Evolutionary conservation across 768 basidiomycete species (phyloP).

Genomic region (Kondoa malvinella): DNA sequence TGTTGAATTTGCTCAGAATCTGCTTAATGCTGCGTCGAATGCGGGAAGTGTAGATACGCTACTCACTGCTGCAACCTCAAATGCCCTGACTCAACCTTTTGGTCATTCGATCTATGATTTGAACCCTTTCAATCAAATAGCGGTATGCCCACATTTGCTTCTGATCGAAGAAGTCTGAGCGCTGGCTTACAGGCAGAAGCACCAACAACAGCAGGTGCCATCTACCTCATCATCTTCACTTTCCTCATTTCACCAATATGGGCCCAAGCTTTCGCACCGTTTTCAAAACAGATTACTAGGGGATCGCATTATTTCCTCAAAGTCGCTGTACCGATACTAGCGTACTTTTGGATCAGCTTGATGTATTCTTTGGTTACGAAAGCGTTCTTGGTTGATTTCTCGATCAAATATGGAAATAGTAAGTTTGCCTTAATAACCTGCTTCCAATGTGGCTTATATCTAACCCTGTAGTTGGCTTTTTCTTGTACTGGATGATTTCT

Average conservation of each 20-base stretch:
- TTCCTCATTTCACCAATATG: constrained; percentile 29
- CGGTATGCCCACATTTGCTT: constrained; percentile 21
- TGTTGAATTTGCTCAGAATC: constrained; percentile 19
- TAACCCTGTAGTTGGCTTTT: background rate
- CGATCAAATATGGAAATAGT: constrained; percentile 25
- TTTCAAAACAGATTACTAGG: constrained; percentile 24
- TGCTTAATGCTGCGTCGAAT: constrained; percentile 15
- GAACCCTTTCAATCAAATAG: constrained; percentile 29
- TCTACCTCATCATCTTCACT: constrained; percentile 32
- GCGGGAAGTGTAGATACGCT: constrained; percentile 13
- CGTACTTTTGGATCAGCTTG: constrained; percentile 29
- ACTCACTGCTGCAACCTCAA: constrained; percentile 15
- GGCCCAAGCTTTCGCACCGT: constrained; percentile 25
- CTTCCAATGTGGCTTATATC: background rate
- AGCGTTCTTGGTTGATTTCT: constrained; percentile 29
- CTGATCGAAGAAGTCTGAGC: background rate
- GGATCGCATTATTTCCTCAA: constrained; percentile 26
- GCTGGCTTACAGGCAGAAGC: constrained; percentile 20
- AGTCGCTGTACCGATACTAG: constrained; percentile 23
- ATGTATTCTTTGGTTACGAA: constrained; percentile 30
- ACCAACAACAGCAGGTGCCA: constrained; percentile 28
- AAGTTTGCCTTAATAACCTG: constrained; percentile 21
- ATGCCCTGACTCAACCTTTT: constrained; percentile 25
- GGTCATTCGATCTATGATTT: constrained; percentile 27
- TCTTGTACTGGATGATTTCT: constrained; percentile 16